A percentile compares a stretch with the other conserved stretches of the same genome.
Conservation (phyloP, 441 rosid genomes). For the Populus hybrid region DNA sequence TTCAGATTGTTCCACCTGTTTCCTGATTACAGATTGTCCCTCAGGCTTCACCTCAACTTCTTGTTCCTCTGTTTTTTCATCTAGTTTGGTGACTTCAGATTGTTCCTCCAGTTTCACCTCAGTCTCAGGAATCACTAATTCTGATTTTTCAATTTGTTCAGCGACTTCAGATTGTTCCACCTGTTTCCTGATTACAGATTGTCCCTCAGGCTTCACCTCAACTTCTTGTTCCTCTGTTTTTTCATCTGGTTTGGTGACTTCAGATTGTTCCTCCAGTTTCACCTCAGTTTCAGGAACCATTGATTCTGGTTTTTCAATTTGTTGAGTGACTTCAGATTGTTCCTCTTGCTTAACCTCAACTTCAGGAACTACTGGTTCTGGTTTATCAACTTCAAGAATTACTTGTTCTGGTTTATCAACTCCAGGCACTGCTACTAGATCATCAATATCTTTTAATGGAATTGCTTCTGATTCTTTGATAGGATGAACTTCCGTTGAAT, state of each 20-base stretch:
- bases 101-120: neutral
- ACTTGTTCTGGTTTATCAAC: neutral
- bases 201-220: slow-evolving; percentile 2
- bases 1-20: neutral
- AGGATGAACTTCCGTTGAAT: slow-evolving; percentile 16
- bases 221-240: slow-evolving; percentile 17
- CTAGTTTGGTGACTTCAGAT: neutral
- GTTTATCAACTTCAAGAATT: neutral
- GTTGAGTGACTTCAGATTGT: neutral
- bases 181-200: slow-evolving; percentile 1
- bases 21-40: slow-evolving; percentile 2
- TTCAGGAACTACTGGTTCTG: slow-evolving; percentile 5
- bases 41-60: slow-evolving; percentile 12
- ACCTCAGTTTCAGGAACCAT: neutral
- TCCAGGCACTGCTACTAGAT: neutral
- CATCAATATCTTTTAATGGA: neutral
- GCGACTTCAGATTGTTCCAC: neutral
- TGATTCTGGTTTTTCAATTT: neutral
- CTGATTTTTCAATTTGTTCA: neutral
- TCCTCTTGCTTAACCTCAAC: slow-evolving; percentile 6
- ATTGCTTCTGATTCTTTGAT: slow-evolving; percentile 18
- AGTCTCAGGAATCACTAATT: neutral
- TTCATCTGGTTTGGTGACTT: neutral
- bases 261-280: neutral
- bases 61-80: slow-evolving; percentile 8